These are phyloP conservation scores for Hyparrhenia diplandra DNA, from an alignment of 176 grass and related monocot genomes.

Conservation along the genomic window DNA sequence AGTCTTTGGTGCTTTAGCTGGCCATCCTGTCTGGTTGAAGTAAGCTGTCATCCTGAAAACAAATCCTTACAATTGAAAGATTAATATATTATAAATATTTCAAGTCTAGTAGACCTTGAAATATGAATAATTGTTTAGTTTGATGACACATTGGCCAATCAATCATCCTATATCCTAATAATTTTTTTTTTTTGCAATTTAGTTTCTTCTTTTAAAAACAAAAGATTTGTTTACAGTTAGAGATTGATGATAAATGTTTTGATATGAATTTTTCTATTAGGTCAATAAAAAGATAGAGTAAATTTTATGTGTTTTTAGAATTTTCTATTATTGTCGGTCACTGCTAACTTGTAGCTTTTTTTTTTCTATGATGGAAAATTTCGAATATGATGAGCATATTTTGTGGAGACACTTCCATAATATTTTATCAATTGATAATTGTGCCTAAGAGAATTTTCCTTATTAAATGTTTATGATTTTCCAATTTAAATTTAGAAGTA, in stretches of 20 bases:
- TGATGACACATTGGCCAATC: neutral
- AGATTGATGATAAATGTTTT: neutral
- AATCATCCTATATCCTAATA: neutral
- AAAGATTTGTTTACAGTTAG: neutral
- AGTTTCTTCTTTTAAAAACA: neutral
- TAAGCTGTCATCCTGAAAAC: slow-evolving; percentile 85
- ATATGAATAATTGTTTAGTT: neutral
- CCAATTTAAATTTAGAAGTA: neutral
- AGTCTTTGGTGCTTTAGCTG: slow-evolving; percentile 65
- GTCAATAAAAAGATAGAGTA: neutral
- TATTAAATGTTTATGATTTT: too few relatives aligned
- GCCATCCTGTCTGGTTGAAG: slow-evolving; percentile 90
- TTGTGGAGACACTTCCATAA: neutral
- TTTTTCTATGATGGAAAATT: neutral
- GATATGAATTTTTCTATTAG: neutral
- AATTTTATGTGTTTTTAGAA: neutral
- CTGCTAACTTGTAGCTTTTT: neutral
- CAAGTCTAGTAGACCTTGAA: neutral
- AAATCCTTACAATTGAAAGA: neutral
- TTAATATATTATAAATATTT: neutral
- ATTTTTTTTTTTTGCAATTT: neutral
- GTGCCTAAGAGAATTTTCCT: too few relatives aligned
- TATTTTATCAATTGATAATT: neutral
- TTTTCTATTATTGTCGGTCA: neutral
- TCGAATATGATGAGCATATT: neutral